Evolutionary conservation across 2,329 filamentous ascomycete species (phyloP), one percentile per base, ranked within the genome.

Genomic region (Pseudogymnoascus destructans): DNA sequence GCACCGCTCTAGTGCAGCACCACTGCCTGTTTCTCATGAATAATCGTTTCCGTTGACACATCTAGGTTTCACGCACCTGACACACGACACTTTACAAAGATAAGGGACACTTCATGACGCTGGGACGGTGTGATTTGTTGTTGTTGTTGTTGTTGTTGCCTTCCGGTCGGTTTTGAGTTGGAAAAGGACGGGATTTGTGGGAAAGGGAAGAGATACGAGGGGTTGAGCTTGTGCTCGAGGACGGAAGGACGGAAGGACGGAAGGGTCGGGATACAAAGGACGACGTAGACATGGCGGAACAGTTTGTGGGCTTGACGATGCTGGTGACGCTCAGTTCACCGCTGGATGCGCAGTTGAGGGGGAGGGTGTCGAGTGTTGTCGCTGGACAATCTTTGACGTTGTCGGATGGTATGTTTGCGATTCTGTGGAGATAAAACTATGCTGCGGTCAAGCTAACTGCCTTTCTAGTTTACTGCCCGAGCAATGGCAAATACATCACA

Each of bases 271-370:
- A 36, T 15, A 15, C 8, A 4, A 3, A 33, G 33, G n/a, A 36
- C 7, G 33, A 13, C 5, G 33, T 35, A 23, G 13, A 9, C 35
- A 70, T 69, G 67, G 65, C 66, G 60, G 65, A 65, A 59, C 64
- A 66, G 58, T 70, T 70, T 57, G 69, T 70, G 40, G 69, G 69
- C 21, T 66, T 70, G 60, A 68, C 66, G 58, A 70, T 70, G 68
- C 59, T 70, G 64, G 69, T 70, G 63, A 70, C 69, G 23, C 64
- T 70, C 46, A 68, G 62, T 38, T 63, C 62, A 27, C 69, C 69
- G 25, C 65, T 63, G 23, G 67, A 66, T n/a, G 66, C 67, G n/a
- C 67, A 69, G 61, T 55, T 70, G 49, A 62, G 64, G 59, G 69
- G 69, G 17, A 62, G 64, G 9, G 68, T 70, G 38, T 66, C 63